A percentile compares a stretch with the other conserved stretches of the same genome.
phyloP scores from a whole-genome alignment of 1,284 basidiomycete species.

The Rhodotorula sp. region DNA sequence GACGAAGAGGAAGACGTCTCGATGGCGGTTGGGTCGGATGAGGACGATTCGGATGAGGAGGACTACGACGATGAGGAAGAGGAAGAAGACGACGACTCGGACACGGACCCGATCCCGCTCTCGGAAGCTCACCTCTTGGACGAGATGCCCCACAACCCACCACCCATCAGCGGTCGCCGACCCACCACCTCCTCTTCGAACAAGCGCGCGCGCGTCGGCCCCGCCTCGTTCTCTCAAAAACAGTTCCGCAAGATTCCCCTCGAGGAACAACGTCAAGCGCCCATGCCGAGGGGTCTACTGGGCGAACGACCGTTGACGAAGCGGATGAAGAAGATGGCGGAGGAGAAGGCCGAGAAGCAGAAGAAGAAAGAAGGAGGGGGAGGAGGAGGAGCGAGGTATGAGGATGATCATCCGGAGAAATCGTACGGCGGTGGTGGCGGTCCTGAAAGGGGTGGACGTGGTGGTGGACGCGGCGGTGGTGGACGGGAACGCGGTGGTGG shows the following conservation, averaged over 20 bases:
- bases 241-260: slow-evolving; percentile 30
- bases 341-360: slow-evolving; percentile 14
- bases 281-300: slow-evolving; percentile 22
- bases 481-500: not conserved
- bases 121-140: slow-evolving; percentile 22
- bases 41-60: slow-evolving; percentile 15
- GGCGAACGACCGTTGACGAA: slow-evolving; percentile 22
- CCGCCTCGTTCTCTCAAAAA: slow-evolving; percentile 35
- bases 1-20: slow-evolving; percentile 22
- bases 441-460: not conserved
- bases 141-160: slow-evolving; percentile 1
- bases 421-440: not conserved
- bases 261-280: slow-evolving; percentile 18
- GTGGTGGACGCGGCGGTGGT: not conserved
- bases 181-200: slow-evolving; percentile 1
- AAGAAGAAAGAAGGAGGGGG: slow-evolving; percentile 24
- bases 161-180: no score
- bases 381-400: slow-evolving; percentile 13
- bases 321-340: slow-evolving; percentile 28
- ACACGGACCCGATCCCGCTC: slow-evolving; percentile 32
- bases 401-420: slow-evolving; percentile 5
- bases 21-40: slow-evolving; percentile 27
- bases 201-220: slow-evolving; percentile 22
- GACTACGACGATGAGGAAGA: slow-evolving; percentile 16
- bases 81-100: slow-evolving; percentile 28